These are phyloP conservation scores for Psilocybe subaeruginosa DNA, from an alignment of 768 basidiomycete genomes.

Conservation along the genomic window DNA sequence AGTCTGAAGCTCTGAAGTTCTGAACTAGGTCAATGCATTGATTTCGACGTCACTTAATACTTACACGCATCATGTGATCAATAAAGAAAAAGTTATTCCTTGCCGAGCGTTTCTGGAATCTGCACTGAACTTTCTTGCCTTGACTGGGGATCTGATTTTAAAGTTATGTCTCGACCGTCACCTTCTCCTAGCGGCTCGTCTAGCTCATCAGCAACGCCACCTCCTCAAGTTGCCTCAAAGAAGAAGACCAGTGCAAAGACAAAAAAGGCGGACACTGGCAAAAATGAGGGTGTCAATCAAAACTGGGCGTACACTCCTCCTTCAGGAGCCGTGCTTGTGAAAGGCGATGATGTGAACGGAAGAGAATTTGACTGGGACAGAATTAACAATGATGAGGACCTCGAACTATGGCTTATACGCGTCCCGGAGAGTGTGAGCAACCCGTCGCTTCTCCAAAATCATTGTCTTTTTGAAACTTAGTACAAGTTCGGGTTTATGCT, in stretches of 20 bases:
- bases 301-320: constrained; percentile 69
- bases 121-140: background rate
- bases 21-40: no score
- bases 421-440: constrained; percentile 65
- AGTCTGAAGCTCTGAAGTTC: no score
- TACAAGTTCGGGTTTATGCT: background rate
- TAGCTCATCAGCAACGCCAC: constrained; percentile 17
- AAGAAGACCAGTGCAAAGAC: constrained; percentile 19
- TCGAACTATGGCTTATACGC: constrained; percentile 74
- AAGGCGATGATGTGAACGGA: constrained; percentile 48
- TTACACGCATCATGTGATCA: background rate
- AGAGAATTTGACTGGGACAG: constrained; percentile 72
- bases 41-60: no score
- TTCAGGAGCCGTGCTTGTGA: constrained; percentile 48
- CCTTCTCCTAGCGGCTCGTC: constrained; percentile 19
- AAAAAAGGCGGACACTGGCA: constrained; percentile 34
- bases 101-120: background rate
- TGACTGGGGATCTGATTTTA: background rate
- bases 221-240: constrained; percentile 13
- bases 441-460: background rate
- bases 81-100: background rate
- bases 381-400: constrained; percentile 54
- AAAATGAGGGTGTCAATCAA: constrained; percentile 56
- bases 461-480: background rate
- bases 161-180: constrained; percentile 5